A percentile compares a stretch with the other conserved stretches of the same genome.
Conservation (phyloP, 495 filamentous ascomycete species). For the Neurospora tetraspora region DNA sequence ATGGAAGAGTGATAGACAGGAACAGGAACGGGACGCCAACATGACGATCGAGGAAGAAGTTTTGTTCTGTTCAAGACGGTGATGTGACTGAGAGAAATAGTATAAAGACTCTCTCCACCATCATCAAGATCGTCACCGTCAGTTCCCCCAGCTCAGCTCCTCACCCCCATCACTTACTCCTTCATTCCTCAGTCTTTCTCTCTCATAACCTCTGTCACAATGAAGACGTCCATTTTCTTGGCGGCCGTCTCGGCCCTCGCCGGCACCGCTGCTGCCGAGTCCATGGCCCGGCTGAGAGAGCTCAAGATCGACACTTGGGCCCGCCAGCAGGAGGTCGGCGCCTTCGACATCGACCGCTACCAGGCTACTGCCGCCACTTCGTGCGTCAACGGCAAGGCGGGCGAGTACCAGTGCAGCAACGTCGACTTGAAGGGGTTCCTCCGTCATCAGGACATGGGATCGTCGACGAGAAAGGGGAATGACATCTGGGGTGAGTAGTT, state of each 20-base stretch:
- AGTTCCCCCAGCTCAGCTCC: not conserved
- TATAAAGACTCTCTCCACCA: not conserved
- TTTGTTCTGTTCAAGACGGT: not conserved
- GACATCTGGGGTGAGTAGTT: conserved; percentile 4
- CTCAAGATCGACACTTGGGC: conserved; percentile 4
- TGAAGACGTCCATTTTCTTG: not conserved
- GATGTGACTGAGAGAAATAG: not conserved
- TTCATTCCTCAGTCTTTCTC: not conserved
- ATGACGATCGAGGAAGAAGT: not conserved
- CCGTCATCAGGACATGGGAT: conserved; percentile 12
- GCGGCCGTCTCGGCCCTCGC: not conserved
- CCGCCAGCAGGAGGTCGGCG: conserved; percentile 1
- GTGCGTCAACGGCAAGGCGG: conserved; percentile 12
- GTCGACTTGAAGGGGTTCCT: conserved; percentile 9
- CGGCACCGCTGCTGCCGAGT: conserved; percentile 3
- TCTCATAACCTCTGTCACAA: not conserved
- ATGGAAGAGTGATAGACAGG: not conserved
- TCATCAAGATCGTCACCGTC: not conserved
- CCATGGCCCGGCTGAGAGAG: conserved; percentile 5
- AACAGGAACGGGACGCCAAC: not conserved
- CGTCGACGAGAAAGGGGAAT: conserved; percentile 7
- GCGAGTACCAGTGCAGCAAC: conserved; percentile 11
- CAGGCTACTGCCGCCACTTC: not conserved
- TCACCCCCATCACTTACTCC: not conserved
- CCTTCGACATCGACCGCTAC: conserved; percentile 7